phyloP scores from a whole-genome alignment of 2,329 filamentous ascomycete species.

The Aspergillus sp. region DNA sequence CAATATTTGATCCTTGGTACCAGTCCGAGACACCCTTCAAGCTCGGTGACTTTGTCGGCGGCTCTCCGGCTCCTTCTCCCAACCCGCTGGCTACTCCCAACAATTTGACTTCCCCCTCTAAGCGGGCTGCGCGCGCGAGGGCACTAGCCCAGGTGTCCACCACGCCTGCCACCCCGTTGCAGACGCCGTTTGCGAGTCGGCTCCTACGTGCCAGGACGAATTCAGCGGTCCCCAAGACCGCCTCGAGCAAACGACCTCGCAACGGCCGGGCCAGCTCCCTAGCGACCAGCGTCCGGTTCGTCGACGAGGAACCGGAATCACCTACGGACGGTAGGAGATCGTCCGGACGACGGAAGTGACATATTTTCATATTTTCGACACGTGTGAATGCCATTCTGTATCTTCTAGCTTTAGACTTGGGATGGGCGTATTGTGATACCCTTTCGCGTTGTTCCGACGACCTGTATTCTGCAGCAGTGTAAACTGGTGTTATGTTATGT shows the following conservation, averaged over 20 bases:
- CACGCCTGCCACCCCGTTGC: slow-evolving; percentile 45
- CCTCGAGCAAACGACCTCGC: slow-evolving; percentile 26
- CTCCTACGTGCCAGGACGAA: slow-evolving; percentile 28
- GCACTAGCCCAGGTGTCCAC: slow-evolving; percentile 43
- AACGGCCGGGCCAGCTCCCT: slow-evolving; percentile 28
- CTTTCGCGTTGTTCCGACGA: slow-evolving; percentile 9
- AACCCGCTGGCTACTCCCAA: slow-evolving; percentile 43
- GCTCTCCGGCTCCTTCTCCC: slow-evolving; percentile 32
- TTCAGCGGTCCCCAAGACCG: slow-evolving; percentile 18
- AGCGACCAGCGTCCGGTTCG: slow-evolving; percentile 42
- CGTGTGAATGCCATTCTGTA: neutral
- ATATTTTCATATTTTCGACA: neutral
- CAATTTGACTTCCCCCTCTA: slow-evolving; percentile 47
- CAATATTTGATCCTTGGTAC: slow-evolving; percentile 38
- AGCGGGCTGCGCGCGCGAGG: slow-evolving; percentile 44
- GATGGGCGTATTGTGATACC: slow-evolving; percentile 4
- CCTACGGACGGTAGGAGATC: slow-evolving; percentile 41
- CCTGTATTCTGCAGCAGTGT: slow-evolving; percentile 1
- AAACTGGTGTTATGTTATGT: neutral
- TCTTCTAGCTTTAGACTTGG: slow-evolving; percentile 8
- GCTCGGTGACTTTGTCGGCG: slow-evolving; percentile 33
- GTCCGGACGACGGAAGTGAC: slow-evolving; percentile 27
- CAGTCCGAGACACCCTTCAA: slow-evolving; percentile 39
- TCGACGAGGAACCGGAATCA: slow-evolving; percentile 42
- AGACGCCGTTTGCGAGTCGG: slow-evolving; percentile 45